Evolutionary conservation across 352 stramenopile species (phyloP).

Genomic region (Pythium myriotylum): DNA sequence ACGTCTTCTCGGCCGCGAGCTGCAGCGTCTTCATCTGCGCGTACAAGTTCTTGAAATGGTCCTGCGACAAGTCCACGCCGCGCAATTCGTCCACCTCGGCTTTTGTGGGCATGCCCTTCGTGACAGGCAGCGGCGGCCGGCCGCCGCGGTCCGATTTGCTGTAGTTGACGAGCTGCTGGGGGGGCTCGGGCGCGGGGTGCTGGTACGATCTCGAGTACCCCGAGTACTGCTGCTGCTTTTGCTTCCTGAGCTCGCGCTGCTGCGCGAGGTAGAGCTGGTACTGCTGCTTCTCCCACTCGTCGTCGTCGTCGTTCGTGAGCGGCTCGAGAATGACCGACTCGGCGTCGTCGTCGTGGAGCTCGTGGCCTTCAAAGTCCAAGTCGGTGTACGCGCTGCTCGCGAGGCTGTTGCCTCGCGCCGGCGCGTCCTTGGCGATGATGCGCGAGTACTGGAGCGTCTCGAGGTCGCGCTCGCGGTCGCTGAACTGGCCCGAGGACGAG

Average conservation of each 20-base stretch:
- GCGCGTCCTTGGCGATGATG: background rate
- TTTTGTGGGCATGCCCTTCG: background rate
- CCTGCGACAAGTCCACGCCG: background rate
- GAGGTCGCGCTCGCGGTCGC: constrained; percentile 5
- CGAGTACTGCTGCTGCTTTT: background rate
- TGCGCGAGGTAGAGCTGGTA: constrained; percentile 4
- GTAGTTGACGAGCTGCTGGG: too few species aligned
- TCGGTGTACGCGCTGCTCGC: constrained; percentile 7
- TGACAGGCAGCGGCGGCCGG: background rate
- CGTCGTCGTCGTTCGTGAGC: background rate
- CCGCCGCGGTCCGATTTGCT: too few species aligned
- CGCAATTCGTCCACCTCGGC: background rate
- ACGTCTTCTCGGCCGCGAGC: constrained; percentile 18
- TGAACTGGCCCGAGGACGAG: constrained; percentile 9
- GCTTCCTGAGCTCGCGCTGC: constrained; percentile 1
- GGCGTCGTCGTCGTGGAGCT: constrained; percentile 11
- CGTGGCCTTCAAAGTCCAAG: constrained; percentile 7
- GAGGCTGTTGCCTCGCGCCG: background rate
- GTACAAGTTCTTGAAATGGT: constrained; percentile 12
- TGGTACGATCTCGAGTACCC: constrained; percentile 1
- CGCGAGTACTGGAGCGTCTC: constrained; percentile 4
- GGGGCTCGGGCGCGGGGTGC: background rate
- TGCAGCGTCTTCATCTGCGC: constrained; percentile 25
- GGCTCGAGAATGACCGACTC: constrained; percentile 8
- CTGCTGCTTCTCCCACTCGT: constrained; percentile 5